Percentiles rank a stretch among this genome's conserved stretches.
Conservation (phyloP, 2,329 filamentous ascomycete species). For the Ceratocystis destructans region DNA sequence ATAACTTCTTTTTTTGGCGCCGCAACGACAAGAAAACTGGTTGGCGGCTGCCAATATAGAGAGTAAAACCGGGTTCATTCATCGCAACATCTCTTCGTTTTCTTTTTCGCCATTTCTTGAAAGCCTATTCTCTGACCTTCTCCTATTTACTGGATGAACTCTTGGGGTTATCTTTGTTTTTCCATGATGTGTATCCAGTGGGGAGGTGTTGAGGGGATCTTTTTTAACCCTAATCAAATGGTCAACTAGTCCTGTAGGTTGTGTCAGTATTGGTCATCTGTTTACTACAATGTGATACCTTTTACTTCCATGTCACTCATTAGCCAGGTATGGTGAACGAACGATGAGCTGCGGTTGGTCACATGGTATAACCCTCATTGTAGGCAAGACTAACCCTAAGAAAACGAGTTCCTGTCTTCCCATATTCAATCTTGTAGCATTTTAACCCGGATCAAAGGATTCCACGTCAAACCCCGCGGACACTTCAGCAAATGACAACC, state of each 20-base stretch:
- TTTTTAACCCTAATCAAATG: too few relatives aligned
- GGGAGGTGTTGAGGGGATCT: not conserved
- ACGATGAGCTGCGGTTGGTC: too few relatives aligned
- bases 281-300: too few relatives aligned
- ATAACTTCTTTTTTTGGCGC: too few relatives aligned
- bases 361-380: not conserved
- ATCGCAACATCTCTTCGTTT: not conserved
- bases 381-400: not conserved
- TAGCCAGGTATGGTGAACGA: too few relatives aligned
- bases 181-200: not conserved
- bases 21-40: not conserved
- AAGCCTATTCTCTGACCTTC: not conserved
- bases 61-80: constrained; percentile 8
- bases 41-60: not conserved
- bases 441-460: not conserved
- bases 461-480: not conserved
- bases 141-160: not conserved
- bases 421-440: not conserved
- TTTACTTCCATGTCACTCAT: too few relatives aligned
- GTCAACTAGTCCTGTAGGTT: too few relatives aligned
- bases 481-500: not conserved
- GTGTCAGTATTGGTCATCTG: too few relatives aligned
- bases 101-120: not conserved
- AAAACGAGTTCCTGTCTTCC: not conserved
- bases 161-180: not conserved